Evolutionary conservation across 495 filamentous ascomycete genomes (phyloP), one percentile per base, ranked within the genome.

Genomic region (Trichoderma reesei): DNA sequence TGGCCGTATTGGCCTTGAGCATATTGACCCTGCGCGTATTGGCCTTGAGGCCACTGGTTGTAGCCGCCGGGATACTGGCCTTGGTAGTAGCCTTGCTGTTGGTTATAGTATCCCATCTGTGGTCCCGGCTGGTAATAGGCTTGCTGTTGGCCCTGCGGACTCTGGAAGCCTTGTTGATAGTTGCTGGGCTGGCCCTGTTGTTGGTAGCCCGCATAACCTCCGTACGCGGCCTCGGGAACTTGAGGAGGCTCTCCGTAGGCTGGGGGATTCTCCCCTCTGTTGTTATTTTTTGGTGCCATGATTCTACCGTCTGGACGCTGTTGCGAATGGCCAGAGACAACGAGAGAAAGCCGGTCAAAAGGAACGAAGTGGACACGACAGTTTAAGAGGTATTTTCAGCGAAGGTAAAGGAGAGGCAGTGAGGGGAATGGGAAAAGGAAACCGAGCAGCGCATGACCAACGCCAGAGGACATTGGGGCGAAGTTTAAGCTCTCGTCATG

Each of bases 91-190:
- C 51, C 18, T 16, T 68, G 69, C 38, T 67, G 71, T 51, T 73
- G 75, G 59, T 70, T 72, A 61, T 73, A 70, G 70, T 79, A 79
- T 61, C 73, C 73, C 78, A 80, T 80, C 65, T 70, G 70, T 44
- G 73, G 75, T 18, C 67, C 66, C 8, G 68, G 69, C 63, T 72
- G 70, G 71, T 80, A 79, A 67, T 78, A 73, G 44, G 56, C 68
- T n/a, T n/a, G n/a, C 51, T 63, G 66, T 39, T 67, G 67, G 44
- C 64, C 63, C 48, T 66, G 71, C 41, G 63, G 71, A 9, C 44
- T 18, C 44, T 48, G 44, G 14, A 48, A 5, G 44, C 31, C 68
- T 41, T 67, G 67, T 34, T 60, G 62, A 65, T 69, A 67, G 60
- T 69, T 56, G 37, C 42, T 56, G 31, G 51, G 14, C 51, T 56